Conservation (phyloP, 257 asterid genomes). For the Nicotiana undulata region DNA sequence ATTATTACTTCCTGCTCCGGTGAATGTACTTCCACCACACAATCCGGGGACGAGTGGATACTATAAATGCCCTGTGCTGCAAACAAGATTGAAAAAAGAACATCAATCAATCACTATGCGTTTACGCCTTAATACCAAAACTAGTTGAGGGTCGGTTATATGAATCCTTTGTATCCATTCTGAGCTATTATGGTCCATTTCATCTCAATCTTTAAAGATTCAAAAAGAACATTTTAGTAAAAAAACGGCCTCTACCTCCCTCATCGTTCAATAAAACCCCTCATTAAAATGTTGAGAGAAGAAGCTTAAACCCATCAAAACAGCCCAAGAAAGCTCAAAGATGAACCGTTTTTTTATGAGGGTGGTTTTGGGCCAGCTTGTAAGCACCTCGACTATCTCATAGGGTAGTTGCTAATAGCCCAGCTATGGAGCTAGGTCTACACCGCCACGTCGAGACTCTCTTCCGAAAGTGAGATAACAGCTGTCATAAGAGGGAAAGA, state of each 20-base stretch:
- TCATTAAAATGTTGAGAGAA: neutral
- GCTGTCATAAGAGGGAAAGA: no score
- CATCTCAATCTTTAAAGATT: neutral
- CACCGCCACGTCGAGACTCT: no score
- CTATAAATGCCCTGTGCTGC: constrained; percentile 30
- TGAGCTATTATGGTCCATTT: neutral
- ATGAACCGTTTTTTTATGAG: neutral
- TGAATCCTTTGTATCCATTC: neutral
- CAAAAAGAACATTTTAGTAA: neutral
- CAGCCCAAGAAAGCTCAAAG: neutral
- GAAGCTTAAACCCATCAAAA: neutral
- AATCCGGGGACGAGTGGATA: constrained; percentile 36
- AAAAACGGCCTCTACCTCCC: neutral
- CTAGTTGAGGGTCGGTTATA: neutral
- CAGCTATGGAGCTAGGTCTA: no score
- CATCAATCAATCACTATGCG: neutral
- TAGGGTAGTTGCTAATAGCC: no score
- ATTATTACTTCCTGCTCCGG: constrained; percentile 75
- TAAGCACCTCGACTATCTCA: no score
- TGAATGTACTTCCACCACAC: constrained; percentile 53
- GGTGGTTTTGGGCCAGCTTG: no score
- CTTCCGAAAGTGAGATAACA: no score
- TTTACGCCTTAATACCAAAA: neutral
- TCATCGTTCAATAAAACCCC: neutral
- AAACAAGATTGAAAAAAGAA: neutral